phyloP scores from a whole-genome alignment of 192 early-diverging fungal genomes.

The Coemansia asiatica region DNA sequence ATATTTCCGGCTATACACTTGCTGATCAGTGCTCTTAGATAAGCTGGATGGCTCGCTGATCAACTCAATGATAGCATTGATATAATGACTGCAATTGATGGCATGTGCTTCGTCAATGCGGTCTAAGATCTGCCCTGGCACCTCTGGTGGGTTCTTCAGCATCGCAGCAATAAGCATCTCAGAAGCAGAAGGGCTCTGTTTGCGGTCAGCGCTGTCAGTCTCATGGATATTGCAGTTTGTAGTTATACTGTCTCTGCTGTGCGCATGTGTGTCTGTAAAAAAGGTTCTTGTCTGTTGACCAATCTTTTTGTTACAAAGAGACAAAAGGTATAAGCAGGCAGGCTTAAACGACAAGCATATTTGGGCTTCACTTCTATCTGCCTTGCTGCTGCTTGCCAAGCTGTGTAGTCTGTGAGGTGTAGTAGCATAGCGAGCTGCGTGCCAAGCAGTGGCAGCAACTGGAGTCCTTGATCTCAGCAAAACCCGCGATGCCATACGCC shows the following conservation, averaged over 20 bases:
- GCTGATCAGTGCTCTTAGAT: not conserved
- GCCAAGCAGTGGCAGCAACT: not conserved
- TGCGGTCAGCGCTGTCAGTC: not conserved
- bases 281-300: not conserved
- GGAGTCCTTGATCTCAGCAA: not conserved
- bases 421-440: not conserved
- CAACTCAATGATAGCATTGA: slow-evolving; percentile 21
- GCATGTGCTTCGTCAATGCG: slow-evolving; percentile 35
- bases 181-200: not conserved
- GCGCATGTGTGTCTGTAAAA: not conserved
- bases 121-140: slow-evolving; percentile 17
- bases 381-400: not conserved
- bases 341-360: not conserved
- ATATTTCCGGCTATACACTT: not conserved
- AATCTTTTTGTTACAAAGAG: not conserved
- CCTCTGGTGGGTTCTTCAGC: slow-evolving; percentile 11
- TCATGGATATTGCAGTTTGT: not conserved
- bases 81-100: slow-evolving; percentile 18
- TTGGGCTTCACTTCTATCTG: not conserved
- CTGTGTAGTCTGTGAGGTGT: not conserved
- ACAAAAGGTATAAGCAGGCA: not conserved
- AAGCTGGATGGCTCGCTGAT: slow-evolving; percentile 2
- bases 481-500: not conserved
- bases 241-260: not conserved
- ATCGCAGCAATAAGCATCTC: slow-evolving; percentile 26